phyloP scores from a whole-genome alignment of 164 flowering plant genomes.

The Vitis rupestris region DNA sequence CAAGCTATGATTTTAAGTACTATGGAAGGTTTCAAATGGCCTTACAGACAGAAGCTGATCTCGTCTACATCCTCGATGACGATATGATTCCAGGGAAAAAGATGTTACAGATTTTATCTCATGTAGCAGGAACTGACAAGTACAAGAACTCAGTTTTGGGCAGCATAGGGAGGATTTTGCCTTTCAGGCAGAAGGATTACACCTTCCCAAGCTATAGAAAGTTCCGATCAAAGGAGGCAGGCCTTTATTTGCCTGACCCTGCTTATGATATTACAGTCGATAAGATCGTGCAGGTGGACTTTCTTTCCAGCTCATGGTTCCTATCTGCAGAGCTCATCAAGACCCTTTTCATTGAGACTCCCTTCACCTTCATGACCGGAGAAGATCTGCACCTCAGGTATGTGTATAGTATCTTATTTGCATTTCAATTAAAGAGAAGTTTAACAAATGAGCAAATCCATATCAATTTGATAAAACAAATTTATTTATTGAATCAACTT shows the following conservation, averaged over 20 bases:
- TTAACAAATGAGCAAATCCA: neutral
- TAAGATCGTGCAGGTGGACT: conserved; percentile 90
- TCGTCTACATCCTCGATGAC: conserved; percentile 87
- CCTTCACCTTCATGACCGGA: conserved; percentile 90
- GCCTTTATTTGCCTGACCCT: conserved; percentile 96
- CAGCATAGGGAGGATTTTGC: conserved; percentile 93
- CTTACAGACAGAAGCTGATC: conserved; percentile 84
- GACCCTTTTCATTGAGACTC: conserved; percentile 83
- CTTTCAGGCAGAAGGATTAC: conserved; percentile 88
- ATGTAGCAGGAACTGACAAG: conserved; percentile 92
- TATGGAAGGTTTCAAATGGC: conserved; percentile 99
- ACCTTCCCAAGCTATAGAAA: conserved; percentile 94
- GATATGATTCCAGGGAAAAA: conserved; percentile 96
- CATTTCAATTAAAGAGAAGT: neutral
- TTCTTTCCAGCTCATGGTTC: conserved; percentile 97
- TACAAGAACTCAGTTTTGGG: conserved; percentile 90
- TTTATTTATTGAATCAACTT: neutral
- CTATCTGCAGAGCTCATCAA: conserved; percentile 90
- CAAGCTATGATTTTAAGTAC: conserved; percentile 93
- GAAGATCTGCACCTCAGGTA: conserved; percentile 99
- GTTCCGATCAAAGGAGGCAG: conserved; percentile 93
- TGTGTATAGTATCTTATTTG: neutral
- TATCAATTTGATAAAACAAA: neutral
- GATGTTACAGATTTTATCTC: conserved; percentile 89
- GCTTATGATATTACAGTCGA: conserved; percentile 88